A percentile compares a stretch with the other conserved stretches of the same genome.
phyloP scores from a whole-genome alignment of 2,329 filamentous ascomycete genomes.

The Fusarium newnesense region DNA sequence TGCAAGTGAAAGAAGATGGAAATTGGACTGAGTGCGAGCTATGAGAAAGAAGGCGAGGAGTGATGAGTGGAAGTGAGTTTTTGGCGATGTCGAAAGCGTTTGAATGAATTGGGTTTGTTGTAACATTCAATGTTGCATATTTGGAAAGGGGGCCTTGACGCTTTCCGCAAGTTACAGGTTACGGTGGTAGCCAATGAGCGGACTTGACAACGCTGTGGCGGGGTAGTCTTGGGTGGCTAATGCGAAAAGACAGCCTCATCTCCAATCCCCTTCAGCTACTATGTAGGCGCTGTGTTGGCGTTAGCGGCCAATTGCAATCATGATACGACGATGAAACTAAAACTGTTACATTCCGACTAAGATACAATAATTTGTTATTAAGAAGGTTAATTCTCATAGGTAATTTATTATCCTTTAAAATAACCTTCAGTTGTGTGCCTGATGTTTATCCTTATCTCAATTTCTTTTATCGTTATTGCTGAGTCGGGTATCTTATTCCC shows the following conservation, averaged over 20 bases:
- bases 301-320: not conserved
- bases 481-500: constrained; percentile 1
- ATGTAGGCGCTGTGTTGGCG: not conserved
- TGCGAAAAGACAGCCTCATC: not conserved
- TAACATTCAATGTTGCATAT: constrained; percentile 15
- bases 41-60: not conserved
- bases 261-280: not conserved
- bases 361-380: not conserved
- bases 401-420: not conserved
- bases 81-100: constrained; percentile 27
- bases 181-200: constrained; percentile 32
- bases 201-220: constrained; percentile 18
- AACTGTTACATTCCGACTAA: not conserved
- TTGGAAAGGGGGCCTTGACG: constrained; percentile 32
- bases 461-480: not conserved
- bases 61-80: not conserved
- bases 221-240: constrained; percentile 31
- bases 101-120: constrained; percentile 17
- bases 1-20: not conserved
- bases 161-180: constrained; percentile 24
- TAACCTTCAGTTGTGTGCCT: not conserved
- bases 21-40: constrained; percentile 7
- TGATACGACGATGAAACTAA: constrained; percentile 8
- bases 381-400: not conserved
- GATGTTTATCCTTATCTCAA: not conserved